Evolutionary conservation across 352 stramenopile genomes (phyloP).

Genomic region (Phytopythium mirpurense): DNA sequence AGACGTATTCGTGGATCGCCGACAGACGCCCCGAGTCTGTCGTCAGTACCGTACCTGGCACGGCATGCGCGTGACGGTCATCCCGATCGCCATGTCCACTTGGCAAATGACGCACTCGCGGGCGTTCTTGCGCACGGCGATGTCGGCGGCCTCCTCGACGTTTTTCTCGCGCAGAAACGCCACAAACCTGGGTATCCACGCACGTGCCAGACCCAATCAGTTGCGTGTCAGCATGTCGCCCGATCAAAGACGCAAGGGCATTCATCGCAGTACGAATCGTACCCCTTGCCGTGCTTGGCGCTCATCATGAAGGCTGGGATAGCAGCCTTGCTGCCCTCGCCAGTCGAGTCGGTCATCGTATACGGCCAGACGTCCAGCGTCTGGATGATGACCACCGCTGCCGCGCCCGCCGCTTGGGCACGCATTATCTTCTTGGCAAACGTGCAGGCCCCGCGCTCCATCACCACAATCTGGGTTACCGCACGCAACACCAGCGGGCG

Average conservation of each 20-base stretch:
- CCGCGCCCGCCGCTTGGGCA: constrained; percentile 47
- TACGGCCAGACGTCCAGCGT: constrained; percentile 76
- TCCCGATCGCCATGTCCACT: constrained; percentile 67
- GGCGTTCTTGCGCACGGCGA: constrained; percentile 58
- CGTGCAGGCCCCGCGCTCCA: constrained; percentile 62
- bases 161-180: constrained; percentile 37
- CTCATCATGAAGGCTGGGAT: constrained; percentile 84
- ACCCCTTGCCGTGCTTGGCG: constrained; percentile 61
- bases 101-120: constrained; percentile 82
- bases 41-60: constrained; percentile 60
- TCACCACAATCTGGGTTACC: constrained; percentile 50
- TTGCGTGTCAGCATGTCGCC: background rate
- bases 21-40: too few species aligned
- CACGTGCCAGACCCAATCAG: background rate
- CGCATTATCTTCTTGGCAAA: constrained; percentile 74
- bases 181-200: constrained; percentile 35
- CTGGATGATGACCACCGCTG: constrained; percentile 64
- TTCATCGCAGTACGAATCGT: background rate
- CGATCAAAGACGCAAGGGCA: too few species aligned
- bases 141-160: constrained; percentile 25
- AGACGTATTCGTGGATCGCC: too few species aligned
- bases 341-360: constrained; percentile 78
- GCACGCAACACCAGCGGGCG: too few species aligned
- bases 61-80: constrained; percentile 62
- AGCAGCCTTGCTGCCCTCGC: constrained; percentile 43